Percentiles rank a stretch among this genome's conserved stretches.
Evolutionary conservation across 2,329 filamentous ascomycete genomes (phyloP).

Genomic region (Alternaria atra): DNA sequence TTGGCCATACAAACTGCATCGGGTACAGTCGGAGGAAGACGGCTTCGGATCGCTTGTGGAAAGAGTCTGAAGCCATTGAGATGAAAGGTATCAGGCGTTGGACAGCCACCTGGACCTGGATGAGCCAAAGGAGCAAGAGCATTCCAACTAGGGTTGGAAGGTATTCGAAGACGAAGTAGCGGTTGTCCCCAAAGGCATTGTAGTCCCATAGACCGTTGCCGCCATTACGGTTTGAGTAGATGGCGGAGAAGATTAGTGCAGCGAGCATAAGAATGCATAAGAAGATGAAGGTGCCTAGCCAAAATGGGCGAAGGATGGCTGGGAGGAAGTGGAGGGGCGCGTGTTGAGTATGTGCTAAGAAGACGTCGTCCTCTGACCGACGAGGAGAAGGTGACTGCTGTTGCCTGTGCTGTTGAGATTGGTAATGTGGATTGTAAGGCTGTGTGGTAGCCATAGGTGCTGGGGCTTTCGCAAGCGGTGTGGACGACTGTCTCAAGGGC

Average conservation of each 20-base stretch:
- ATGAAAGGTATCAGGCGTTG: constrained; percentile 80
- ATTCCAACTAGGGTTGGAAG: constrained; percentile 80
- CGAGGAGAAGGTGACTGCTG: constrained; percentile 22
- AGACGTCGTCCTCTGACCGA: constrained; percentile 51
- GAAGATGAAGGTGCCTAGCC: constrained; percentile 68
- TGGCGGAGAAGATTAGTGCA: constrained; percentile 74
- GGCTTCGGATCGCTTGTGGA: constrained; percentile 66
- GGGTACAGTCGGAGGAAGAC: constrained; percentile 70
- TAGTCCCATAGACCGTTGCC: constrained; percentile 75
- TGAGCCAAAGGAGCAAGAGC: constrained; percentile 76
- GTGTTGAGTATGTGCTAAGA: constrained; percentile 58
- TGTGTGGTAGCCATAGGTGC: constrained; percentile 11
- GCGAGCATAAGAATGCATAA: constrained; percentile 75
- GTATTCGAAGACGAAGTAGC: constrained; percentile 88
- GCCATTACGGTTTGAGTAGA: constrained; percentile 49
- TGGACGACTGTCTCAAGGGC: constrained; percentile 23
- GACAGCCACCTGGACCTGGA: constrained; percentile 77
- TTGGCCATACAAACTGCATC: constrained; percentile 73
- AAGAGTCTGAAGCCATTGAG: constrained; percentile 73
- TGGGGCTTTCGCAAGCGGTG: constrained; percentile 16
- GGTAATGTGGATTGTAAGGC: constrained; percentile 8
- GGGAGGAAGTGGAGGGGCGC: constrained; percentile 73
- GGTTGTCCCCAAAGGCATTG: constrained; percentile 71
- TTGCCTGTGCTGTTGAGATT: constrained; percentile 6
- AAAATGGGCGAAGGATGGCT: constrained; percentile 71